These are phyloP conservation scores for Coelastrella sp. DNA, from an alignment of 139 green algal genomes.

Conservation along the genomic window DNA sequence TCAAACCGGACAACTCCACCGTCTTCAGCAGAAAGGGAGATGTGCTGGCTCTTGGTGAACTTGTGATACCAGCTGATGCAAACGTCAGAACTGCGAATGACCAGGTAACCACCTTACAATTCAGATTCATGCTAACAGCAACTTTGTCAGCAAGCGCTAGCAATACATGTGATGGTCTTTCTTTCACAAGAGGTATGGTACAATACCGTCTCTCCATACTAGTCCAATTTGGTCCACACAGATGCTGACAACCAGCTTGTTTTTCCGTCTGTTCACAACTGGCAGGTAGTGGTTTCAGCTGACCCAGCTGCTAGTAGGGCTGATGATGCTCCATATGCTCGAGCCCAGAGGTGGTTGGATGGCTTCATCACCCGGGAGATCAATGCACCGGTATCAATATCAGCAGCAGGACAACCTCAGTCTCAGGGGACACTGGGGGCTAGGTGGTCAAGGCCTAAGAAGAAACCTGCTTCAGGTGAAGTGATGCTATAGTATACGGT, in stretches of 20 bases:
- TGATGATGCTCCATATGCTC: constrained; percentile 2
- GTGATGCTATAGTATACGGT: neutral
- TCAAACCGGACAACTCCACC: constrained; percentile 53
- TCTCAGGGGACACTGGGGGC: neutral
- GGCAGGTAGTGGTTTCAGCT: constrained; percentile 1
- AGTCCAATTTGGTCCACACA: too few species aligned
- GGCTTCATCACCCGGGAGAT: neutral
- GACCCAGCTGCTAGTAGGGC: neutral
- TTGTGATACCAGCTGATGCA: constrained; percentile 34
- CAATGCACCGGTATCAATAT: neutral
- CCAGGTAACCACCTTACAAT: neutral
- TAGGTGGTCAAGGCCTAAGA: neutral
- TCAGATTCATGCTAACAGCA: neutral
- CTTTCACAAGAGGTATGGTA: too few species aligned
- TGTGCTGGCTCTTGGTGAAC: constrained; percentile 35
- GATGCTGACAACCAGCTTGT: neutral
- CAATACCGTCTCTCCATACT: too few species aligned
- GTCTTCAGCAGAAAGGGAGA: constrained; percentile 47
- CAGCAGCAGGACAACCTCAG: neutral
- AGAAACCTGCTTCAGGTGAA: constrained; percentile 4
- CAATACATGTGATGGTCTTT: too few species aligned
- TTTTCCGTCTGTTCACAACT: neutral
- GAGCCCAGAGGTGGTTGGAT: constrained; percentile 10
- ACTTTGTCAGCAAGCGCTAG: neutral
- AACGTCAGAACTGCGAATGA: neutral